Conservation (phyloP, 352 stramenopile species). For the Phytophthora pseudosyringae region DNA sequence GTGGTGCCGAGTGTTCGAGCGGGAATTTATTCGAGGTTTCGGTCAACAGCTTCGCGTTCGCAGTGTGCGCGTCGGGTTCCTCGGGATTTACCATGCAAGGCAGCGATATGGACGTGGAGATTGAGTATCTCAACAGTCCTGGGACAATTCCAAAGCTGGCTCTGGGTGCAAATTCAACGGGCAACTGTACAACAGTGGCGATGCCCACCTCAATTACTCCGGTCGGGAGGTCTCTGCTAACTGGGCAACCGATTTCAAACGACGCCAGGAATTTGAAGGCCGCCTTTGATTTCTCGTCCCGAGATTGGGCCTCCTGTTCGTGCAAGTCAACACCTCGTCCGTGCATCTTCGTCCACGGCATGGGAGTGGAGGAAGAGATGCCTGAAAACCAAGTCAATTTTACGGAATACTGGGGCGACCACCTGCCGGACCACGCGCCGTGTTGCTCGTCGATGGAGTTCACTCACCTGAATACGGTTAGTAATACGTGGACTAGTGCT, state of each 20-base stretch:
- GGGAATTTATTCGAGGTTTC: slow-evolving; percentile 6
- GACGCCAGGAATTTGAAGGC: slow-evolving; percentile 2
- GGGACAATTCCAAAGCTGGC: not conserved
- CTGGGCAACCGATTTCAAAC: not conserved
- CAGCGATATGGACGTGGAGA: slow-evolving; percentile 8
- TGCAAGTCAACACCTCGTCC: slow-evolving; percentile 19
- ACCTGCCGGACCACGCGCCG: slow-evolving; percentile 13
- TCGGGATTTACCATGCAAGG: slow-evolving; percentile 10
- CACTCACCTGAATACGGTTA: slow-evolving; percentile 46
- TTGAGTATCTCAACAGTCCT: slow-evolving; percentile 3
- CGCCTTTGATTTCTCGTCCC: slow-evolving; percentile 16
- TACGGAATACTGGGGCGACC: slow-evolving; percentile 17
- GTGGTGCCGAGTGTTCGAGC: slow-evolving; percentile 1
- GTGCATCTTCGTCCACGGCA: slow-evolving; percentile 24
- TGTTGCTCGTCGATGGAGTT: slow-evolving; percentile 40
- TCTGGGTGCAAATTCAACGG: not conserved
- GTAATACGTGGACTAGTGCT: slow-evolving; percentile 48
- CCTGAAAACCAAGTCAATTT: slow-evolving; percentile 18
- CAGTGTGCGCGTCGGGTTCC: slow-evolving; percentile 1
- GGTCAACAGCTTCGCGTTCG: slow-evolving; percentile 14
- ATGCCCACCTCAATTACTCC: not conserved
- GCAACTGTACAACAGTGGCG: not conserved
- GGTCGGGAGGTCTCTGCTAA: slow-evolving; percentile 1
- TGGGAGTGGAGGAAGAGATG: slow-evolving; percentile 12
- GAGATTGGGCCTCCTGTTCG: slow-evolving; percentile 1